phyloP scores from a whole-genome alignment of 345 rosid species.

The Geranium brycei region DNA sequence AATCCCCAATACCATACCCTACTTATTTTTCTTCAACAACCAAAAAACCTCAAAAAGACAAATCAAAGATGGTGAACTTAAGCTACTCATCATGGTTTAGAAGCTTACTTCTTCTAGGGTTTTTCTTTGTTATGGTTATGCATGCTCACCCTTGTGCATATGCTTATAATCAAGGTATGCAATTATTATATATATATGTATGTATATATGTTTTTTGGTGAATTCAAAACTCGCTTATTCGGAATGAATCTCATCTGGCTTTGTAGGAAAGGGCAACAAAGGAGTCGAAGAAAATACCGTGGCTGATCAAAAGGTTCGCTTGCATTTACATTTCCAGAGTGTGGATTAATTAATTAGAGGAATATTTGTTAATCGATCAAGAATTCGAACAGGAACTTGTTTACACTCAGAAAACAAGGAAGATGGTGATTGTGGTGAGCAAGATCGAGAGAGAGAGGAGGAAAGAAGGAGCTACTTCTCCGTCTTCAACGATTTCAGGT shows the following conservation, averaged over 20 bases:
- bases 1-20: slow-evolving; percentile 24
- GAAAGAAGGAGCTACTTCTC: not conserved
- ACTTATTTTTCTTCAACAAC: slow-evolving; percentile 9
- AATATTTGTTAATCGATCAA: not conserved
- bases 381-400: slow-evolving; percentile 16
- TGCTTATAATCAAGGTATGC: slow-evolving; percentile 26
- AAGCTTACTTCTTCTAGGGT: slow-evolving; percentile 16
- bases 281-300: not conserved
- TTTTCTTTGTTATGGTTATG: slow-evolving; percentile 18
- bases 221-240: too few species aligned
- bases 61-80: not conserved
- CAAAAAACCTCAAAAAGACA: slow-evolving; percentile 10
- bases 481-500: slow-evolving; percentile 29
- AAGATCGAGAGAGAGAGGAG: slow-evolving; percentile 2
- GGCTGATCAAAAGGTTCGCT: not conserved
- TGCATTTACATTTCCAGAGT: too few species aligned
- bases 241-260: not conserved
- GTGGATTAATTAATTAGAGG: not conserved
- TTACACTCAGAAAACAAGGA: slow-evolving; percentile 11
- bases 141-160: slow-evolving; percentile 7
- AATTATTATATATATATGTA: too few species aligned
- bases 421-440: slow-evolving; percentile 12
- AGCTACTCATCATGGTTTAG: slow-evolving; percentile 9
- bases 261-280: not conserved
- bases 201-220: too few species aligned